Base-by-base conservation (phyloP, 495 filamentous ascomycete genomes). In the Lindgomyces ingoldianus region DNA sequence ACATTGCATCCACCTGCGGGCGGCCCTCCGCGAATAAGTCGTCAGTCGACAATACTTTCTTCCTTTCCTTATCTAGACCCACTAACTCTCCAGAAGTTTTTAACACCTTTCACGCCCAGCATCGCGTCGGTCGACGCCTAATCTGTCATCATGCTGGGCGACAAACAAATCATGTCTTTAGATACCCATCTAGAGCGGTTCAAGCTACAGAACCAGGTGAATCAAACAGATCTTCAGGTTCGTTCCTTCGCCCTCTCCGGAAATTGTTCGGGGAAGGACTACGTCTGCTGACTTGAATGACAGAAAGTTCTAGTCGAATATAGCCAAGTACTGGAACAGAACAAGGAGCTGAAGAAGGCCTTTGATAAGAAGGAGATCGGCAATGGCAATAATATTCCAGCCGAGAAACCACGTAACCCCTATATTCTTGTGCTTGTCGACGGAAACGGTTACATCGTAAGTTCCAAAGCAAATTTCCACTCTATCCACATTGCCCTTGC, bases 381-480 rank as follows among this genome's bases (percentile, higher is more conserved):
- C 45, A 81, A 81, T 46, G 82, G 83, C 54, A 69, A 76, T 4
- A 74, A 81, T 0, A 81, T 83, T 62, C 78, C 77, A 29, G 82
- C 83, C 74, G 83, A 85, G 68, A 77, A 77, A 52, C 70, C 83
- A 60, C 80, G 78, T n/a, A 86, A 83, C 65, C 80, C 85, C 2
- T 87, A 85, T 60, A 81, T 83, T 0, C 75, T 85, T 18, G 81
- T 87, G 9, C 74, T 88, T 4, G 73, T 88, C 22, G 85, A 89
- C 62, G 84, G 84, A 29, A 83, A 87, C 71, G 83, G 81, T 3
- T 87, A 86, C 68, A 73, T 84, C 29, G 65, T 68, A 58, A 25
- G 56, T 46, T 16, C 74, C 76, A 29, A n/a, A n/a, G n/a, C n/a
- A n/a, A 55, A 74, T 47, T 12, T 39, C 1, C 14, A 18, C 18